These are phyloP conservation scores for Cyclotella cryptica DNA, from an alignment of 108 stramenopile species.

Conservation along the genomic window DNA sequence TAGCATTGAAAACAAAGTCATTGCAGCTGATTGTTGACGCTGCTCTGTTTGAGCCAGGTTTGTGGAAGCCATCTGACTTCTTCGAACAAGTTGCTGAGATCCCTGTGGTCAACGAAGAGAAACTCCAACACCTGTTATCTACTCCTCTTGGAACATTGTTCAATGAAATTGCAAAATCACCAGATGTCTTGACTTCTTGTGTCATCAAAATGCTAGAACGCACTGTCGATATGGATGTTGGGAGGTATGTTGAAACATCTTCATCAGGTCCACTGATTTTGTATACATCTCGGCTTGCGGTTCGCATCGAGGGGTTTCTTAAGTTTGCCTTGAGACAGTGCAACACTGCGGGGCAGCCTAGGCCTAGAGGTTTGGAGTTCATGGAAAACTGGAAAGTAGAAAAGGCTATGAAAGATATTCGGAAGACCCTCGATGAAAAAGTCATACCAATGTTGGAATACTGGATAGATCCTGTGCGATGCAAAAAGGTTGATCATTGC, in stretches of 20 bases:
- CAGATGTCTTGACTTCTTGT: slow-evolving; percentile 84
- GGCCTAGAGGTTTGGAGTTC: slow-evolving; percentile 86
- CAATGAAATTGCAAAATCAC: slow-evolving; percentile 95
- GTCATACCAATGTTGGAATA: slow-evolving; percentile 96
- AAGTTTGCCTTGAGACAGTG: slow-evolving; percentile 89
- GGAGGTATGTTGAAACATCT: slow-evolving; percentile 81
- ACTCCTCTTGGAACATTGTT: slow-evolving; percentile 93
- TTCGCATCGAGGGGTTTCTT: slow-evolving; percentile 92
- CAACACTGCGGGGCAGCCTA: slow-evolving; percentile 70
- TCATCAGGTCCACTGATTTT: slow-evolving; percentile 94
- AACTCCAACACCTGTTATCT: slow-evolving; percentile 79
- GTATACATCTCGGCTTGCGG: slow-evolving; percentile 94
- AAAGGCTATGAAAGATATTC: slow-evolving; percentile 76
- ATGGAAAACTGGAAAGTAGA: slow-evolving; percentile 85
- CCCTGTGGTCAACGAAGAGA: slow-evolving; percentile 78
- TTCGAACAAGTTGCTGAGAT: slow-evolving; percentile 79
- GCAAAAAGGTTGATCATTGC: slow-evolving; percentile 82
- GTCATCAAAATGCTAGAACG: slow-evolving; percentile 92
- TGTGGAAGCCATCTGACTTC: slow-evolving; percentile 88
- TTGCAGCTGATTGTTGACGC: slow-evolving; percentile 95
- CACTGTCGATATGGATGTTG: slow-evolving; percentile 95
- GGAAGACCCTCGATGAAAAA: slow-evolving; percentile 81
- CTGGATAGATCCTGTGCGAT: slow-evolving; percentile 93
- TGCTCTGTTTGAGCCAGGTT: slow-evolving; percentile 95
- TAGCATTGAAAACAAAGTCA: slow-evolving; percentile 87